These are phyloP conservation scores for Ganoderma leucocontextum DNA, from an alignment of 1,284 basidiomycete genomes.

Conservation along the genomic window DNA sequence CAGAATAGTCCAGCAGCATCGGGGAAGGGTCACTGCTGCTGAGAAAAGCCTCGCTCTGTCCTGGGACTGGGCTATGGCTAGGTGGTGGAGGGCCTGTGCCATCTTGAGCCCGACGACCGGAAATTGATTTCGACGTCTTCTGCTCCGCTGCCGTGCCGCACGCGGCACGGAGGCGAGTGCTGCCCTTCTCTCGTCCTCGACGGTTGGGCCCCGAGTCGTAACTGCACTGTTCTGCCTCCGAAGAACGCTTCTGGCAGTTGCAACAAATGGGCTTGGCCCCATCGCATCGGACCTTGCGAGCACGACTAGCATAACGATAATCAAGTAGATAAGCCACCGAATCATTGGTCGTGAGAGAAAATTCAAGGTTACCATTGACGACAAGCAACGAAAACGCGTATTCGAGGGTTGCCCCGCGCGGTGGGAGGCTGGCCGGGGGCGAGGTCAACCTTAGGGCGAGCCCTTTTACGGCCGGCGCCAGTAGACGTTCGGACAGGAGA, in stretches of 20 bases:
- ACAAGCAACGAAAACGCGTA: conserved; percentile 33
- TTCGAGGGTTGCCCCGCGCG: conserved; percentile 28
- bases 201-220: conserved; percentile 77
- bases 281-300: conserved; percentile 80
- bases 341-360: background rate
- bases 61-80: background rate
- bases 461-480: conserved; percentile 19
- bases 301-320: conserved; percentile 54
- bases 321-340: background rate
- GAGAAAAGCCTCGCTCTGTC: background rate
- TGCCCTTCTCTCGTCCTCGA: conserved; percentile 74
- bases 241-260: conserved; percentile 64
- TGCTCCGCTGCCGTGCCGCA: background rate
- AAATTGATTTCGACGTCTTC: conserved; percentile 14
- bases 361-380: conserved; percentile 36
- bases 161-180: conserved; percentile 62
- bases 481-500: conserved; percentile 13
- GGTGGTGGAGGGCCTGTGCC: background rate
- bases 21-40: background rate
- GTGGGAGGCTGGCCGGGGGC: conserved; percentile 32
- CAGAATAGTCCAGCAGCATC: background rate
- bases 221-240: conserved; percentile 41
- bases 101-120: background rate
- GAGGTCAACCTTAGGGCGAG: conserved; percentile 58
- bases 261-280: conserved; percentile 77